Percentiles rank a stretch among this genome's conserved stretches.
Evolutionary conservation across 2,329 filamentous ascomycete species (phyloP).

Genomic region (Aspergillus terreus): DNA sequence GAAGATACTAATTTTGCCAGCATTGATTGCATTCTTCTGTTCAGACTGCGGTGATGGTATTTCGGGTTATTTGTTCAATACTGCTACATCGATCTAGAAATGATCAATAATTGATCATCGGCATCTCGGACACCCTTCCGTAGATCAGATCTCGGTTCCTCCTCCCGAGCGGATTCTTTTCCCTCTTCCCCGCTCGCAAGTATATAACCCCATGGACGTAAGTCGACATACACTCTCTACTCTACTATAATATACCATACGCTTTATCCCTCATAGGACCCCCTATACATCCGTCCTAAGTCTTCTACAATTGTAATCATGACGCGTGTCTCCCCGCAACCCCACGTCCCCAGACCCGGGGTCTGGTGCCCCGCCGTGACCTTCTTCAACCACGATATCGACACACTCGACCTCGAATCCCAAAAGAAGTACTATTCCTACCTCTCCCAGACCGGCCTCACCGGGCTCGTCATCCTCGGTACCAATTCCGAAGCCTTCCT

Average conservation of each 20-base stretch:
- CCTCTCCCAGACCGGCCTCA: constrained; percentile 48
- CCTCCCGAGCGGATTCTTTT: constrained; percentile 14
- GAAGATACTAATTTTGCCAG: constrained; percentile 11
- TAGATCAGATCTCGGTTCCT: constrained; percentile 7
- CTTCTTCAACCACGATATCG: constrained; percentile 50
- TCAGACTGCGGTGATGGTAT: neutral
- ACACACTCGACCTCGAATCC: constrained; percentile 46
- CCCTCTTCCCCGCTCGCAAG: constrained; percentile 6
- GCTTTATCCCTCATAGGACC: neutral
- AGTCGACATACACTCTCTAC: neutral
- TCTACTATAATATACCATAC: neutral
- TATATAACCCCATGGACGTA: neutral
- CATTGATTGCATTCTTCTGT: constrained; percentile 14
- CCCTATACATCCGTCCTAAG: no score
- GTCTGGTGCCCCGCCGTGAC: constrained; percentile 55
- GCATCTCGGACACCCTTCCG: constrained; percentile 5
- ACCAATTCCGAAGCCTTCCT: constrained; percentile 57
- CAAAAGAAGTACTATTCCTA: constrained; percentile 53
- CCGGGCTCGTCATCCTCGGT: constrained; percentile 53
- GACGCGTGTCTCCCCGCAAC: constrained; percentile 11
- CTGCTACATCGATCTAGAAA: neutral
- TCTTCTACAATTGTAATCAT: no score
- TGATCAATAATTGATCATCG: neutral
- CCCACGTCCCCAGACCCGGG: constrained; percentile 28
- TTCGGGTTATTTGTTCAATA: neutral